Percentiles rank a stretch among this genome's conserved stretches.
Evolutionary conservation across 495 filamentous ascomycete genomes (phyloP).

Genomic region (Parmelia sp.): DNA sequence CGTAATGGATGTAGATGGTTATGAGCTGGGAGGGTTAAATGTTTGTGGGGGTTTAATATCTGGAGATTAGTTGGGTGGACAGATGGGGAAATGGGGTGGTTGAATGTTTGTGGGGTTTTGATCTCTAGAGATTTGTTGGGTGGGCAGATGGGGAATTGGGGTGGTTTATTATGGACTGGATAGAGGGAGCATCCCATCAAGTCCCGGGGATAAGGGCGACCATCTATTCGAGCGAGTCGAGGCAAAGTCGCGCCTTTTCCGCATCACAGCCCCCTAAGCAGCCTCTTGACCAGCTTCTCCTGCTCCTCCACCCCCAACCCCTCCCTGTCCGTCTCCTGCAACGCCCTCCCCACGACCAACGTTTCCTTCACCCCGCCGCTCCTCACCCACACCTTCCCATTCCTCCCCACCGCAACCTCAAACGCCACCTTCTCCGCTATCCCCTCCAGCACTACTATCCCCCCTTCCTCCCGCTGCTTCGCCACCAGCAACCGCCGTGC

Average conservation of each 20-base stretch:
- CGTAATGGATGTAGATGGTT: not conserved
- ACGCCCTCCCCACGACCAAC: slow-evolving; percentile 70
- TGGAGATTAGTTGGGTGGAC: no score
- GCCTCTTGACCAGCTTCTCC: slow-evolving; percentile 67
- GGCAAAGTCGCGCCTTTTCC: not conserved
- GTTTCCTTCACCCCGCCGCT: slow-evolving; percentile 61
- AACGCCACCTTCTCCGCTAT: slow-evolving; percentile 76
- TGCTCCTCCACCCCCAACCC: slow-evolving; percentile 65
- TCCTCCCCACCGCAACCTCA: slow-evolving; percentile 90
- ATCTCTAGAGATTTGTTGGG: no score
- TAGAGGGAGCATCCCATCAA: no score
- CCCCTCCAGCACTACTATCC: slow-evolving; percentile 70
- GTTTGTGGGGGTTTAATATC: not conserved
- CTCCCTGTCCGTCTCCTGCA: slow-evolving; percentile 67
- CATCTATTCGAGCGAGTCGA: not conserved
- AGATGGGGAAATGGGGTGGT: no score
- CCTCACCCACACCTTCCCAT: slow-evolving; percentile 88
- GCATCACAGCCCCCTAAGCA: slow-evolving; percentile 40
- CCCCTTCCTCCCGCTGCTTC: slow-evolving; percentile 55
- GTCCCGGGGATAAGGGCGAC: not conserved
- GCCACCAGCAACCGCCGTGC: slow-evolving; percentile 66
- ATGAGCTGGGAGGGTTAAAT: not conserved
- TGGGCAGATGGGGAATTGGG: not conserved
- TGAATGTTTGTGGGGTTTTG: no score
- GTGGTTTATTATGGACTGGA: no score